These are phyloP conservation scores for Fusarium ambrosium DNA, from an alignment of 2,329 filamentous ascomycete genomes.

Conservation along the genomic window DNA sequence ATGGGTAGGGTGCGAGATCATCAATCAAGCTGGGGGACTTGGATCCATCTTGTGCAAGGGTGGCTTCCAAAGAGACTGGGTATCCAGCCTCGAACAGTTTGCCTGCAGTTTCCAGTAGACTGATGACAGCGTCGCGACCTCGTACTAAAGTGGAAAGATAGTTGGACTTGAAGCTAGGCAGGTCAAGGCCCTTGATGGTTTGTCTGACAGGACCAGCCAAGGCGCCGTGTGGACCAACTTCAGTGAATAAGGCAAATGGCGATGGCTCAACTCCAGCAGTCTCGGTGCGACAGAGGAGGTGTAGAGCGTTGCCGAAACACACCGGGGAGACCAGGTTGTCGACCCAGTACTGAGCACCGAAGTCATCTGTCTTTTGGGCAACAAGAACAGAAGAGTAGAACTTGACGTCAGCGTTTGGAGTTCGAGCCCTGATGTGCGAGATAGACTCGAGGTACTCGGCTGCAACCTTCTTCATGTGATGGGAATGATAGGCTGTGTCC, in stretches of 20 bases:
- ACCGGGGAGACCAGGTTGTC: slow-evolving; percentile 50
- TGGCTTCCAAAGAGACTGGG: slow-evolving; percentile 13
- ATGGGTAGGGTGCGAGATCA: slow-evolving; percentile 56
- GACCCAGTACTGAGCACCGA: slow-evolving; percentile 44
- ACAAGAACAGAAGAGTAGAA: slow-evolving; percentile 49
- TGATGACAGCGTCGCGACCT: slow-evolving; percentile 46
- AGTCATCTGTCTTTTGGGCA: slow-evolving; percentile 3
- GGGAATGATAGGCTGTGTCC: slow-evolving; percentile 59
- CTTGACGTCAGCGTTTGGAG: slow-evolving; percentile 19
- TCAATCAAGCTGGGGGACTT: slow-evolving; percentile 10
- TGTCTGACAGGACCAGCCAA: slow-evolving; percentile 44
- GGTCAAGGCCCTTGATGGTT: slow-evolving; percentile 27
- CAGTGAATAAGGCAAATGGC: slow-evolving; percentile 31
- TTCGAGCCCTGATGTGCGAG: slow-evolving; percentile 12
- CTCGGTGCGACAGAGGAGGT: slow-evolving; percentile 21
- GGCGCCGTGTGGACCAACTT: slow-evolving; percentile 46
- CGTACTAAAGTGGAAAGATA: slow-evolving; percentile 19
- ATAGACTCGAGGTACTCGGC: slow-evolving; percentile 44
- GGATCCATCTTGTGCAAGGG: background rate
- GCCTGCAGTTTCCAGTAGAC: slow-evolving; percentile 23
- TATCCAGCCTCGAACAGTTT: slow-evolving; percentile 32
- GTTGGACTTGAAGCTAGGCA: slow-evolving; percentile 23
- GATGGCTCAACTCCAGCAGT: slow-evolving; percentile 2
- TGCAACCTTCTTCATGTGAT: slow-evolving; percentile 49
- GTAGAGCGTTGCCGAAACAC: slow-evolving; percentile 38